Base-by-base conservation (phyloP, 2,329 filamentous ascomycete species). In the Neofusicoccum umdonicola region DNA sequence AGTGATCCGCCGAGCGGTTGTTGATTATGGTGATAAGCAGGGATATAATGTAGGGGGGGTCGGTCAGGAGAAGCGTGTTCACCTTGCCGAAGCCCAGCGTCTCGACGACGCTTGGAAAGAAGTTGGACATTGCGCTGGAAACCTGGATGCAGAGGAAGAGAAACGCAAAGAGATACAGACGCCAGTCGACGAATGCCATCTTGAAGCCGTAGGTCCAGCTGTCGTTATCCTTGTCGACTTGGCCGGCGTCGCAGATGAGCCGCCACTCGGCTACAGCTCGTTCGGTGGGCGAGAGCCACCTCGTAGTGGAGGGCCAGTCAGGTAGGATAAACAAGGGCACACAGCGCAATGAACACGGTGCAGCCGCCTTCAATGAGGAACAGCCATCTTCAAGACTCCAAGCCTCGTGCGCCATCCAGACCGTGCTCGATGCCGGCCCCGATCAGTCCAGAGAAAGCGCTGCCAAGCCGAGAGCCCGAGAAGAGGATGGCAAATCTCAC, bases 81-180 rank as follows among this genome's bases (percentile, higher is more conserved):
- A 74, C 77, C 1, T 67, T 70, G 62, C 69, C 73, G 68, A 74
- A 78, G 3, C 76, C 74, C 3, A 78, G 71, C 0, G 77, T 77
- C 17, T 71, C 69, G 27, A 76, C 74, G 9, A 78, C 72, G 0
- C 70, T 72, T 1, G 74, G 75, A 13, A 77, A 67, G 70, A 77
- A 77, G 52, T 73, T 72, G 47, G 66, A n/a, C 68, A 51, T 42
- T 68, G 69, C 15, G 68, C 47, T 39, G 69, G 68, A 15, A 62
- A 57, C 69, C 68, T 71, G 15, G 68, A 66, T 13, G 66, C 65
- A 50, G 69, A 69, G 22, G 19, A 67, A 67, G 71, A 9, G 66
- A 22, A 19, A 31, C 19, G 37, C 54, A 2, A 54, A 54, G 6
- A 54, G 13, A 13, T 54, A 54, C 3, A 54, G 13, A 9, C 50